Conservation (phyloP, 2,329 filamentous ascomycete genomes). For the Penicillium sp. region DNA sequence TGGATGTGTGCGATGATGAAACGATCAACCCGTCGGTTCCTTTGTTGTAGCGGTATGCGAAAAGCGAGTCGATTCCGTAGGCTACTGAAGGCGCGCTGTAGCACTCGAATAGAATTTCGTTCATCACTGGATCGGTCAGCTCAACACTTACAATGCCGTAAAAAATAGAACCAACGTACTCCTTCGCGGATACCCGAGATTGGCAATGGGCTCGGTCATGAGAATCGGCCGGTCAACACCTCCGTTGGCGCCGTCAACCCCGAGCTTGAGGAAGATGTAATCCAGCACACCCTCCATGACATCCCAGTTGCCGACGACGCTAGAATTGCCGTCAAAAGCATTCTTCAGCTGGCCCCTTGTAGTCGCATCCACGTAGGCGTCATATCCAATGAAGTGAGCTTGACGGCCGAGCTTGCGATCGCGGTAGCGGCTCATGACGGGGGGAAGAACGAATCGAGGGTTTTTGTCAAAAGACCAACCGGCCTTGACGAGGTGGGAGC, state of each 20-base stretch:
- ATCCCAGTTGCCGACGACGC: conserved; percentile 96
- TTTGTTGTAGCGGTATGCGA: conserved; percentile 91
- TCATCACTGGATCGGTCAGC: conserved; percentile 70
- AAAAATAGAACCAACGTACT: conserved; percentile 57
- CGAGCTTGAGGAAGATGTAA: conserved; percentile 92
- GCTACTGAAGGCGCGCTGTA: conserved; percentile 87
- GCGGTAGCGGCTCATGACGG: conserved; percentile 91
- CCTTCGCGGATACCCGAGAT: conserved; percentile 82
- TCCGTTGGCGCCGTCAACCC: conserved; percentile 73
- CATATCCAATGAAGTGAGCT: conserved; percentile 86
- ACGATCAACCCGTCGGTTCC: conserved; percentile 85
- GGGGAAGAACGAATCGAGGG: conserved; percentile 79
- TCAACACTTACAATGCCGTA: conserved; percentile 21
- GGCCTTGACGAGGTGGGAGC: conserved; percentile 83
- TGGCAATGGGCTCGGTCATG: conserved; percentile 94
- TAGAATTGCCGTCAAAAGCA: conserved; percentile 86
- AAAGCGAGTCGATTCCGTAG: conserved; percentile 94
- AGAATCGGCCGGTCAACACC: conserved; percentile 83
- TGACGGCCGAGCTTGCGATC: conserved; percentile 92
- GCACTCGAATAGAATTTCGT: conserved; percentile 94
- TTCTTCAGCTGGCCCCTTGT: conserved; percentile 87
- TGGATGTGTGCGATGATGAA: conserved; percentile 89
- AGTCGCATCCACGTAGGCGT: conserved; percentile 93
- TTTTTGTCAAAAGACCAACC: conserved; percentile 91
- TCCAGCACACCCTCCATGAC: conserved; percentile 93